These are phyloP conservation scores for Sindora glabra DNA, from an alignment of 306 rosid species.

Conservation along the genomic window DNA sequence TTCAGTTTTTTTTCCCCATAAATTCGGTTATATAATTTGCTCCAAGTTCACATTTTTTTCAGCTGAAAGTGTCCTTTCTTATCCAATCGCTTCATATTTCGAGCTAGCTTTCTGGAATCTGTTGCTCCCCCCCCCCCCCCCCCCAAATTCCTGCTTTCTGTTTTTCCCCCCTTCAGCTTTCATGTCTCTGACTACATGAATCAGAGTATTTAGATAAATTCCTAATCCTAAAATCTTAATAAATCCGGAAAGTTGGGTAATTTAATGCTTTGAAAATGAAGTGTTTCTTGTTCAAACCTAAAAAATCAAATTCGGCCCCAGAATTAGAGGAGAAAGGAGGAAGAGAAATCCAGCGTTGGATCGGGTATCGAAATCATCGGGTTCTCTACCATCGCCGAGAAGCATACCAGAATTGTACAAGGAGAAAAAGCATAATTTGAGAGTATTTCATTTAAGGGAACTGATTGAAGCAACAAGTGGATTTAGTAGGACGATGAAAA, in stretches of 20 bases:
- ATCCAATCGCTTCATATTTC: not conserved
- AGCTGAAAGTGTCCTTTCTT: not conserved
- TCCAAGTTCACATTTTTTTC: not conserved
- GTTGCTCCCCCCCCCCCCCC: not conserved
- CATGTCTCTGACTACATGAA: not conserved
- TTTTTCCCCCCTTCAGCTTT: not conserved
- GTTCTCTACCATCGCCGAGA: slow-evolving; percentile 51
- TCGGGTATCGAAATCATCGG: slow-evolving; percentile 27
- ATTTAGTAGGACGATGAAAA: slow-evolving; percentile 51
- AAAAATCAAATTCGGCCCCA: slow-evolving; percentile 37
- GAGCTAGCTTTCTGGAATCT: not conserved
- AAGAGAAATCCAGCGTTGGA: slow-evolving; percentile 12
- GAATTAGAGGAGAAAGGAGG: slow-evolving; percentile 26
- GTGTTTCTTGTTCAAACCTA: slow-evolving; percentile 41
- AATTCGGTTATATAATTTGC: not conserved
- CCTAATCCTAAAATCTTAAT: not conserved
- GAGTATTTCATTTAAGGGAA: slow-evolving; percentile 56
- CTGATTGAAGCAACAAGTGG: slow-evolving; percentile 62
- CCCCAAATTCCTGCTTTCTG: too few species aligned
- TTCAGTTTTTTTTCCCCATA: not conserved
- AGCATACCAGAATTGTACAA: slow-evolving; percentile 66
- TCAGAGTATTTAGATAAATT: not conserved
- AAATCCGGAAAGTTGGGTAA: not conserved
- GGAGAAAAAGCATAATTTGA: slow-evolving; percentile 63
- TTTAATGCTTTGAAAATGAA: slow-evolving; percentile 31